Evolutionary conservation across 805 yeast species (phyloP), one percentile per base, ranked within the genome.

Genomic region (Clavispora carvajalis): DNA sequence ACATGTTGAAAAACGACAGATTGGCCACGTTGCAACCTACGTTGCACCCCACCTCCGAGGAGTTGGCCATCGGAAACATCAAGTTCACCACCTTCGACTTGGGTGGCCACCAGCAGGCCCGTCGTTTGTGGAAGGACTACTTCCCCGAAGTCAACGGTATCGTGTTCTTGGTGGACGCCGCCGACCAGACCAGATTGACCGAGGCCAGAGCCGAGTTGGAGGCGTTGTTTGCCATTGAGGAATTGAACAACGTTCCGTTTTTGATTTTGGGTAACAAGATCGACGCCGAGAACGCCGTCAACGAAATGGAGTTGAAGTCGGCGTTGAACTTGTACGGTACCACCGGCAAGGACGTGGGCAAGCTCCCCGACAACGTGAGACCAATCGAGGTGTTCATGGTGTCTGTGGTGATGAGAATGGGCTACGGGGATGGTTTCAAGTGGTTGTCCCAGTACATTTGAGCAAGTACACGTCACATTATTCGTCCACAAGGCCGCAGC

Each of bases 131-230:
- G 99, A 90, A 90, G 63, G 98, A 93, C 65, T 93, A 93, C 67
- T 93, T 93, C 83, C 99, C 99, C 44, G 99, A 93, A 70, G 99
- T 93, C 37, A 86, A 89, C 65, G 99, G 97, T 41, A 93, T 93
- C 52, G 98, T 93, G 23, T 93, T 85, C 65, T 73, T 93, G 44
- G 97, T 93, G 23, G 99, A 93, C 63, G 95, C 95, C 41, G 98
- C 98, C 41, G 99, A 93, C 62, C 82, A 93, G 28, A 95, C 83
- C 62, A 84, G 99, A 67, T 85, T 93, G 55, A 85, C 85, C 52
- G 99, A 93, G 73, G 85, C 96, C 47, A 85, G 86, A 68, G 88
- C 89, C 33, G 99, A 93, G 71, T 77, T 93, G 62, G 98, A 93
- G 57, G 90, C 95, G 25, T 74, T 93, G 52, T 84, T 93, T 60